Evolutionary conservation across 371 early-diverging fungal genomes (phyloP), one percentile per base, ranked within the genome.

Genomic region (Mucor piriformis): DNA sequence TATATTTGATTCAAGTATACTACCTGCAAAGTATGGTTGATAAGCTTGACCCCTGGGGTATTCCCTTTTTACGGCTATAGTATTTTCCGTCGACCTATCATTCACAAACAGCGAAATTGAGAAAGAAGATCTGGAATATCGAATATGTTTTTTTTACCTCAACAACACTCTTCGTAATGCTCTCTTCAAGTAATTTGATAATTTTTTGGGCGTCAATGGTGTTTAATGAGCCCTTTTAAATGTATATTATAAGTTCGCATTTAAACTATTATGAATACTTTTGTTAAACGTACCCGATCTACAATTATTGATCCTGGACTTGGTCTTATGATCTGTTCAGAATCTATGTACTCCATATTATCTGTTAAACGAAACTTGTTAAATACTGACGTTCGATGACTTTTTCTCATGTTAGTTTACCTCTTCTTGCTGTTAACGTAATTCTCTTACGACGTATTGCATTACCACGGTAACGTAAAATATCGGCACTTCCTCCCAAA

Each of bases 31-130:
- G 79, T 4, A 92, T 50, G 13, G 90, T 79, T 0, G 96, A 96
- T 16, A 96, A 60, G 24, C 86, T 72, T 6, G 95, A 96, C 0
- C 96, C 96, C 66, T 96, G 96, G 0, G 96, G 92, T 35, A 96
- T 92, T 3, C 96, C 96, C 1, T 73, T 68, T 0, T 64, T 70
- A 52, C 94, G 94, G 33, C 71, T 73, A 72, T 86, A 92, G 50
- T 74, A 82, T 29, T 73, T 59, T 23, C 66, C 67, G 3, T 81
- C 84, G 34, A 83, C 59, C 79, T 83, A 59, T 7, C 48, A 0
- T 33, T 23, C 2, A 2, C 21, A 37, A 1, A n/a, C n/a, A n/a
- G n/a, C n/a, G n/a, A 10, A 23, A 13, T 21, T 3, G 11, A n/a
- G 12, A 10, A n/a, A 54, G 10, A 42, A 7, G 54, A 2, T 13